Conservation (phyloP, 2,329 filamentous ascomycete genomes). For the Phoma sp. region DNA sequence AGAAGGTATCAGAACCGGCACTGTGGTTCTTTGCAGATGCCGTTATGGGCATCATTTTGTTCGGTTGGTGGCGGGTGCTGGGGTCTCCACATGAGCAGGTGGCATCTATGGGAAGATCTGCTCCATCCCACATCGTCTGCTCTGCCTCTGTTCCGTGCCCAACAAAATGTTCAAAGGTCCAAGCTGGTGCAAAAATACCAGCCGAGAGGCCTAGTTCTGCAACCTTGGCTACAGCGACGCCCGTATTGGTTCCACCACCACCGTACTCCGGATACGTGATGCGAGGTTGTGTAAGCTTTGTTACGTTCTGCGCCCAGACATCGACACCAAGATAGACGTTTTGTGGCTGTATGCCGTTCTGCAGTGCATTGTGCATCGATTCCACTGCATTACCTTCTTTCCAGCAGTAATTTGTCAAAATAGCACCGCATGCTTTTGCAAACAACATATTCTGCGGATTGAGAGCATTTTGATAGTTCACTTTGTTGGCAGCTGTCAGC, state of each 20-base stretch:
- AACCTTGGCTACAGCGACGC: conserved; percentile 48
- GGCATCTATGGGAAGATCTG: conserved; percentile 28
- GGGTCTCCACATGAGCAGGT: conserved; percentile 44
- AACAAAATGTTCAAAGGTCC: conserved; percentile 55
- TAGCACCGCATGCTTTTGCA: conserved; percentile 44
- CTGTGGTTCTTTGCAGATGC: conserved; percentile 36
- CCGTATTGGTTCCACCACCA: conserved; percentile 52
- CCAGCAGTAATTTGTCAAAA: conserved; percentile 57
- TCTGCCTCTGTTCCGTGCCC: conserved; percentile 35
- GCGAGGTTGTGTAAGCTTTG: conserved; percentile 35
- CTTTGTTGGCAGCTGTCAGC: conserved; percentile 50
- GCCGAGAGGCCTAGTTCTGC: conserved; percentile 44
- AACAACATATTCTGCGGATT: conserved; percentile 49
- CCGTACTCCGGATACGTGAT: conserved; percentile 47
- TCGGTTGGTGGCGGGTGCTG: conserved; percentile 26
- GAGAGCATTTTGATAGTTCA: conserved; percentile 54
- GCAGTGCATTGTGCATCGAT: conserved; percentile 33
- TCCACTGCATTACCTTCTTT: conserved; percentile 32
- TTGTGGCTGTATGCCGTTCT: conserved; percentile 28
- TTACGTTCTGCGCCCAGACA: conserved; percentile 53
- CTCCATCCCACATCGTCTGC: conserved; percentile 46
- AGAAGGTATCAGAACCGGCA: conserved; percentile 45
- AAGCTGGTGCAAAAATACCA: conserved; percentile 55
- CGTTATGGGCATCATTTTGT: conserved; percentile 32
- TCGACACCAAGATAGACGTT: conserved; percentile 53